Evolutionary conservation across 129 eudicot genomes (phyloP).

Genomic region (Dittrichia graveolens): DNA sequence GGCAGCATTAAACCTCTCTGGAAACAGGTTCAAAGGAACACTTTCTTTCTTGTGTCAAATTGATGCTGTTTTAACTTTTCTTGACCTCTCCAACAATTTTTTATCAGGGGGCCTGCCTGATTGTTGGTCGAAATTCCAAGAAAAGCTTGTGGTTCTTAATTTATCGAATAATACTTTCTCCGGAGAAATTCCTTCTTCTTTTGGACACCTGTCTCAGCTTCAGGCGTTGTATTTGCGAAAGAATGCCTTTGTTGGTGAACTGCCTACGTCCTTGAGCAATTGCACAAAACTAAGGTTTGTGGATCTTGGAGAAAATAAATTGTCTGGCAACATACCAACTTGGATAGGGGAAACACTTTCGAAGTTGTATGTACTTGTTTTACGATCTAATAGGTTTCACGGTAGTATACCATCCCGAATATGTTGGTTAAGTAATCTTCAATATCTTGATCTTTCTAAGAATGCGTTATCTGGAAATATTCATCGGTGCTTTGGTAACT

Average conservation of each 20-base stretch:
- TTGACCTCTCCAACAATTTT: constrained; percentile 33
- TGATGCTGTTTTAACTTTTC: not conserved
- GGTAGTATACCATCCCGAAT: constrained; percentile 33
- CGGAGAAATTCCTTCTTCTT: constrained; percentile 24
- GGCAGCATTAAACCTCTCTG: constrained; percentile 26
- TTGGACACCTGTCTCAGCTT: constrained; percentile 12
- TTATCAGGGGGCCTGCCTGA: constrained; percentile 28
- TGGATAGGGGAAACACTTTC: constrained; percentile 32
- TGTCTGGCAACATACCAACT: constrained; percentile 31
- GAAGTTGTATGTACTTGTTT: constrained; percentile 20
- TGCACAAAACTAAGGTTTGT: constrained; percentile 23
- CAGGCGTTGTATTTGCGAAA: constrained; percentile 14
- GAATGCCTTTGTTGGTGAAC: constrained; percentile 29
- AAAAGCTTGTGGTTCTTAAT: constrained; percentile 18
- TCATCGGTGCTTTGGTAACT: constrained; percentile 20
- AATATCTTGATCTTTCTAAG: constrained; percentile 33
- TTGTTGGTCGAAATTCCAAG: constrained; percentile 12
- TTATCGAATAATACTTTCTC: constrained; percentile 30
- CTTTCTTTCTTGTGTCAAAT: constrained; percentile 22
- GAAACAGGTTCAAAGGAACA: constrained; percentile 35
- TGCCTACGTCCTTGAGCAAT: constrained; percentile 30
- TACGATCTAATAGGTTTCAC: constrained; percentile 22
- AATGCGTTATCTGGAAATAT: constrained; percentile 29
- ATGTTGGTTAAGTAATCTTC: constrained; percentile 13
- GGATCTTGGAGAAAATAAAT: constrained; percentile 31